A percentile compares a stretch with the other conserved stretches of the same genome.
phyloP scores from a whole-genome alignment of 1,284 basidiomycete genomes.

The Thelephora terrestris region DNA sequence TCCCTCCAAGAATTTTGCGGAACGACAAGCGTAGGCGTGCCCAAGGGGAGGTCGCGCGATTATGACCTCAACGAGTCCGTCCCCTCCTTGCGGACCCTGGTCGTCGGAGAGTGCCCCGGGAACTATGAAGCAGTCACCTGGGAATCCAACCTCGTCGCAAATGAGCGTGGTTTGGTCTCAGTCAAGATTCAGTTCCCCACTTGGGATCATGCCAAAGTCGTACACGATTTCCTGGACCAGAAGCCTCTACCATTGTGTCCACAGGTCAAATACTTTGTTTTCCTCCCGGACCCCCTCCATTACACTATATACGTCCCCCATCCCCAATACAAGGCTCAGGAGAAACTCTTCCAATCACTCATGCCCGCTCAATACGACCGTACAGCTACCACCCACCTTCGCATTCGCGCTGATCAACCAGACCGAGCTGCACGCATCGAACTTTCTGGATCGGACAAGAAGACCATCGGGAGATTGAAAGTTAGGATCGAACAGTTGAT shows the following conservation, averaged over 20 bases:
- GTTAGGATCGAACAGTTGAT: slow-evolving; percentile 46
- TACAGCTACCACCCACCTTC: not conserved
- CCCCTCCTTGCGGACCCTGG: not conserved
- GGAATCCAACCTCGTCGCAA: not conserved
- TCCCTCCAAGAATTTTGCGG: not conserved
- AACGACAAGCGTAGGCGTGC: slow-evolving; percentile 12
- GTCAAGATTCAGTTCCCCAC: slow-evolving; percentile 32
- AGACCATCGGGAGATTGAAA: slow-evolving; percentile 42
- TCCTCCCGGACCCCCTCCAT: slow-evolving; percentile 33
- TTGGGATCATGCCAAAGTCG: slow-evolving; percentile 36
- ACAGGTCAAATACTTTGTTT: slow-evolving; percentile 17
- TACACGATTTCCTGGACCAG: slow-evolving; percentile 22
- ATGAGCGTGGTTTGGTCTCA: slow-evolving; percentile 17
- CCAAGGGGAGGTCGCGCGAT: not conserved
- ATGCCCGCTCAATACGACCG: slow-evolving; percentile 6
- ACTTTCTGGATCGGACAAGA: slow-evolving; percentile 29
- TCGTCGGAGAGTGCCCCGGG: slow-evolving; percentile 18
- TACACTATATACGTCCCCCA: slow-evolving; percentile 36
- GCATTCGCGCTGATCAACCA: slow-evolving; percentile 1
- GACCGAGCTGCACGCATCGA: slow-evolving; percentile 17
- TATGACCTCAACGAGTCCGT: not conserved
- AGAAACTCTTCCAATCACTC: slow-evolving; percentile 35
- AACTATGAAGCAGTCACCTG: slow-evolving; percentile 17
- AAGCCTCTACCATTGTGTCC: slow-evolving; percentile 19
- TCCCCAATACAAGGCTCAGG: slow-evolving; percentile 42